Evolutionary conservation across 2,329 filamentous ascomycete species (phyloP), one percentile per base, ranked within the genome.

Genomic region (Cercospora janseana): DNA sequence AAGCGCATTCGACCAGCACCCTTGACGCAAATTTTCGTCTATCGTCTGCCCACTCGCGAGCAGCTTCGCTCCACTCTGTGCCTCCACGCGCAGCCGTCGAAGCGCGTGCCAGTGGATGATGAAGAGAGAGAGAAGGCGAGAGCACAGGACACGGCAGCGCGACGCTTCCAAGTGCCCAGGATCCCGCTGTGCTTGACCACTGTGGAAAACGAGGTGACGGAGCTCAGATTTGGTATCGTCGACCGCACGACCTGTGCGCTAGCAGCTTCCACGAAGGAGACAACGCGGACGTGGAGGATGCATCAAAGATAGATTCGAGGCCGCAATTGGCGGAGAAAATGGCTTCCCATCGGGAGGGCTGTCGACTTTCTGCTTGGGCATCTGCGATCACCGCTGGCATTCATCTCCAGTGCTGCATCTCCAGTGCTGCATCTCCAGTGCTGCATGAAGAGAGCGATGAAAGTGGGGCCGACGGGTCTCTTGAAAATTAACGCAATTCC

Each of bases 171-270:
- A 6, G 42, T 46, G 29, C 59, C 56, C 4, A 54, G 63, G 20
- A 54, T 65, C 7, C 63, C 63, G n/a, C 44, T 63, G 8, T 64
- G 61, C 40, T 41, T 66, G 21, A 60, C 54, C 27, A 66, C 62
- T 2, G 29, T 66, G 28, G 51, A 57, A 16, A 60, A 60, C 24
- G 57, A 58, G 20, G 51, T 65, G 31, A 61, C 49, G n/a, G 54
- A 60, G 21, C 49, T 66, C 49, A 52, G 28, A 13, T 60, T 64
- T 42, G 54, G 50, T 2, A 15, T 27, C 16, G 43, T 56, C 24
- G 52, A 57, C 34, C 45, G 26, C 31, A 42, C 24, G 26, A 56
- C 42, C 8, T 59, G 24, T 48, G 52, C 35, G 31, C 29, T 65
- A 12, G 58, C 49, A 45, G 63, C 57, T 12, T 42, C 47, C 3